Base-by-base conservation (phyloP, 768 basidiomycete species). In the Tylopilus rubrobrunneus region DNA sequence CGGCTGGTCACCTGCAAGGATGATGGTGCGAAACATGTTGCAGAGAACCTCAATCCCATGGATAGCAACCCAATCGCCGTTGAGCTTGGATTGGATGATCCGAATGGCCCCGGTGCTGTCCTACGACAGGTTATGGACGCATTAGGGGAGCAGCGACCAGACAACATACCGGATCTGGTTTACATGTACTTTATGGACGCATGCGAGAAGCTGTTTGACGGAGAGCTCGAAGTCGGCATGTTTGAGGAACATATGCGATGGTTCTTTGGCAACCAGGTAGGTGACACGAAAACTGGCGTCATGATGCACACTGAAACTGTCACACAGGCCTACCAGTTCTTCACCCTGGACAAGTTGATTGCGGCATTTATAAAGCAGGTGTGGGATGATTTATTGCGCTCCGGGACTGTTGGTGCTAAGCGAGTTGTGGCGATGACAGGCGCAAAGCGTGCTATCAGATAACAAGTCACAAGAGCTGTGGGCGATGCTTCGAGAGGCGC, bases 191-290 rank as follows among this genome's bases (percentile, higher is more conserved):
- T 96, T 48, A 75, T 98, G 33, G 89, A 87, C 53, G 87, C 91
- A 10, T 92, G 91, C 68, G 96, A 98, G 71, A 91, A 90, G 76
- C 70, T 96, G 40, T 98, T 98, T 66, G 93, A 93, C 62, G 87
- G 82, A 57, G 95, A 98, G 66, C 78, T 98, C 55, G 97, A 98
- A 69, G 89, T 87, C 66, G 73, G 80, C n/a, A 83, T 85, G 21
- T 98, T 94, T 63, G 96, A 98, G 69, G 97, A 98, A 68, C 91
- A 92, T 64, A 84, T 98, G 84, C 76, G 97, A 58, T 91, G 92
- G 82, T 89, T 95, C 73, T 94, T 92, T 74, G 89, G 91, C 31
- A 92, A 84, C 56, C 87, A 86, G 80, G 88, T 88, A 70, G 57
- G 77, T 49, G 45, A 40, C 15, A 5, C n/a, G 15, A 36, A 40